A percentile compares a stretch with the other conserved stretches of the same genome.
Evolutionary conservation across 2,329 filamentous ascomycete genomes (phyloP).

Genomic region (Fusarium pseudoanthophilum): DNA sequence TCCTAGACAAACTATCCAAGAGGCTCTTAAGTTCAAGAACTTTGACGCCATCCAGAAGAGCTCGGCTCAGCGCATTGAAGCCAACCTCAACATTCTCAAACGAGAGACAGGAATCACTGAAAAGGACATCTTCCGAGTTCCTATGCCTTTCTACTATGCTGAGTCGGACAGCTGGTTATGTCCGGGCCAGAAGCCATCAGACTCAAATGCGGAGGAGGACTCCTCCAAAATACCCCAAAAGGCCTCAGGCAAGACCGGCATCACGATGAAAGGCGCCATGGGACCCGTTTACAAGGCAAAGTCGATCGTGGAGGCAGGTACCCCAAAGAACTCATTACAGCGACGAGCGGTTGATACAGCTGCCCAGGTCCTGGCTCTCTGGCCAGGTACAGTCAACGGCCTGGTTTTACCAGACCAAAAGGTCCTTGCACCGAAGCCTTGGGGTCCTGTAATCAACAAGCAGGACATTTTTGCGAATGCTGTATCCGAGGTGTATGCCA

Average conservation of each 20-base stretch:
- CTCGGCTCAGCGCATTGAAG: conserved; percentile 30
- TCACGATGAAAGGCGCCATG: neutral
- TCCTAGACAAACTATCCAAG: conserved; percentile 25
- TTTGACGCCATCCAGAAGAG: conserved; percentile 24
- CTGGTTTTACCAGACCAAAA: conserved; percentile 30
- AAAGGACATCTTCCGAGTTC: conserved; percentile 39
- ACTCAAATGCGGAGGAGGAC: neutral
- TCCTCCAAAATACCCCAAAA: neutral
- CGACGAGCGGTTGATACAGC: neutral
- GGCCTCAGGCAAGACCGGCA: neutral
- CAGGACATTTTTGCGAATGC: conserved; percentile 42
- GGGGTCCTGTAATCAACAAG: conserved; percentile 43
- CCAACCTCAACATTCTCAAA: conserved; percentile 39
- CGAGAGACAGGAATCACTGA: conserved; percentile 40
- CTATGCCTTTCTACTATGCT: conserved; percentile 27
- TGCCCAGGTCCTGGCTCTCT: conserved; percentile 4
- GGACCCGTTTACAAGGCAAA: conserved; percentile 13
- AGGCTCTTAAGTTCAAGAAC: conserved; percentile 18
- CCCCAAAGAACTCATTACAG: neutral
- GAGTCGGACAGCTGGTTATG: neutral
- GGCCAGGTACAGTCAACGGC: conserved; percentile 37
- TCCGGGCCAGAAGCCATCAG: neutral
- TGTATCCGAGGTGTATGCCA: conserved; percentile 34
- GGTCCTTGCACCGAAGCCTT: conserved; percentile 38
- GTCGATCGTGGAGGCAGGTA: conserved; percentile 27